phyloP scores from a whole-genome alignment of 176 grass and related monocot species.

The Triticum urartu region DNA sequence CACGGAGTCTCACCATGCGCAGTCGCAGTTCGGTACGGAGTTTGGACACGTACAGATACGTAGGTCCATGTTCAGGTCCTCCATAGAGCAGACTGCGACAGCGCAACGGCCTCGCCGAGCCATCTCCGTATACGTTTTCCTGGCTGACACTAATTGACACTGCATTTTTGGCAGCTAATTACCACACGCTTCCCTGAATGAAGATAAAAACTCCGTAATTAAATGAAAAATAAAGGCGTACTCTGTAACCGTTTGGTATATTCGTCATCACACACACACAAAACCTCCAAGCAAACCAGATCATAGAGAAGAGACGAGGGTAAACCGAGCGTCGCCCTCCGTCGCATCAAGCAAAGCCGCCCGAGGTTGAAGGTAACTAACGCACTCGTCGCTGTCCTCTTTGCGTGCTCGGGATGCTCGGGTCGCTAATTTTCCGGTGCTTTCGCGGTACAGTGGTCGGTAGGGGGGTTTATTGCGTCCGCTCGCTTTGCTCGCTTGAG shows the following conservation, averaged over 20 bases:
- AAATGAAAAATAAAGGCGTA: not conserved
- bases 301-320: not conserved
- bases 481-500: conserved; percentile 26
- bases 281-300: not conserved
- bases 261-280: not conserved
- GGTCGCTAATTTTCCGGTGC: not conserved
- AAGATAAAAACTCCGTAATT: no score
- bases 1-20: not conserved
- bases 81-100: not conserved
- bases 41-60: not conserved
- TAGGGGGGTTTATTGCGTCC: conserved; percentile 11
- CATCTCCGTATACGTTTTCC: no score
- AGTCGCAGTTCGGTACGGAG: not conserved
- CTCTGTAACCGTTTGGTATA: not conserved
- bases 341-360: conserved; percentile 14
- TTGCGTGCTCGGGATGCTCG: conserved; percentile 6
- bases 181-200: no score
- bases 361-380: conserved; percentile 19
- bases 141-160: no score
- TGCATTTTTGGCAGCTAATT: not conserved
- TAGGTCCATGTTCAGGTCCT: not conserved
- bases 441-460: not conserved
- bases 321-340: not conserved
- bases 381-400: conserved; percentile 14
- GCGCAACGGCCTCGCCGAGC: not conserved